Base-by-base conservation (phyloP, 306 rosid genomes). In the Purshia tridentata region DNA sequence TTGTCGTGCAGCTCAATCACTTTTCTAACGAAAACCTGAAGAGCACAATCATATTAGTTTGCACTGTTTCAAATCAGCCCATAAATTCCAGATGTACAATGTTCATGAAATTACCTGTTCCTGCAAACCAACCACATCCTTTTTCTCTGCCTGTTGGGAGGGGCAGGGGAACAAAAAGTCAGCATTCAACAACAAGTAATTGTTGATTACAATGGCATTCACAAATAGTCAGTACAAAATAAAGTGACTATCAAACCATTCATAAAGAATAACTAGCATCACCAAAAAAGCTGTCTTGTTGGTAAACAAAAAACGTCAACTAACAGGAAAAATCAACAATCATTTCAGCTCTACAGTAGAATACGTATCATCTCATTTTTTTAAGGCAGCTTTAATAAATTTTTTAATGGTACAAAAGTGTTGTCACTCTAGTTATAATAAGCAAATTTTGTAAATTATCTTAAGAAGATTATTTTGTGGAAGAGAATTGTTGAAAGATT, bases 101-200 rank as follows among this genome's bases (percentile, higher is more conserved):
- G 42, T 53, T 7, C 64, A 40, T 45, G 18, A 46, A 75, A 55
- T 74, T 82, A 82, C 89, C 81, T 86, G 87, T 60, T 86, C 89
- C 73, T 82, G 89, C 79, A 86, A 51, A 65, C 96, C 91, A 62
- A 91, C 79, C 6, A 84, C 75, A 23, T 91, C 98, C 81, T 69
- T 93, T 66, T 93, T 93, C 61, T 93, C 98, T 35, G 93, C 96
- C 97, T 93, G 93, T 51, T 29, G 35, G 35, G 35, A 29, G 35
- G 35, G 35, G 35, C 76, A 49, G 69, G 76, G 54, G 49, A 72
- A 57, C 75, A 73, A 65, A 57, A 41, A 72, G 70, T 79, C 67
- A 81, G 80, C 37, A 60, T 76, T 51, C 59, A 13, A 35, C 41
- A 39, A 81, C 52, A 77, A 64, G 66, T n/a, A 77, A 64, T n/a